Percentiles rank a stretch among this genome's conserved stretches.
Conservation (phyloP, 352 stramenopile genomes). For the Phytopythium boreale region DNA sequence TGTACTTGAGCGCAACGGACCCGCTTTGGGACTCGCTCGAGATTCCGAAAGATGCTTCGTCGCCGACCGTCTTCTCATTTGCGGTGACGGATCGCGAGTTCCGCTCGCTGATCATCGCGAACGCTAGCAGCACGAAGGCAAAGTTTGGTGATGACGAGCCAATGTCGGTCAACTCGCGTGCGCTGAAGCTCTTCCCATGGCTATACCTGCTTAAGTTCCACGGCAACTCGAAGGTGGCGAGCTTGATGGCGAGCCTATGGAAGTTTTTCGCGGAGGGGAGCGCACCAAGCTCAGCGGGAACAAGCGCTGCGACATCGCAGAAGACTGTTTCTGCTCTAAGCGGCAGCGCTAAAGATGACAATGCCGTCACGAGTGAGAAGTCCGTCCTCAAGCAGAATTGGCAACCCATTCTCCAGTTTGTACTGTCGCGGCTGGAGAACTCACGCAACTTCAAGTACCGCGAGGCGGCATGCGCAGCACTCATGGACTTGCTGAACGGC, state of each 20-base stretch:
- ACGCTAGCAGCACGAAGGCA: conserved; percentile 31
- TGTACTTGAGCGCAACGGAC: conserved; percentile 79
- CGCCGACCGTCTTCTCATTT: conserved; percentile 43
- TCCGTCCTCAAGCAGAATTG: conserved; percentile 51
- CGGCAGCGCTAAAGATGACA: neutral
- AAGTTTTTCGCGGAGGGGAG: conserved; percentile 47
- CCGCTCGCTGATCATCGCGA: conserved; percentile 36
- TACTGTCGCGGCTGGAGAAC: conserved; percentile 52
- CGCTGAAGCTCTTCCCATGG: conserved; percentile 56
- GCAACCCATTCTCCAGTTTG: conserved; percentile 49
- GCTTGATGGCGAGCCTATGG: conserved; percentile 71
- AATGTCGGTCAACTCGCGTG: neutral
- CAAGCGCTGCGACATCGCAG: neutral
- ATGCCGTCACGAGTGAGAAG: conserved; percentile 28
- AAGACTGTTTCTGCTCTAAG: neutral
- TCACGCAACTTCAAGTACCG: conserved; percentile 83
- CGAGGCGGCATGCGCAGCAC: conserved; percentile 57
- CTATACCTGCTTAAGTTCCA: conserved; percentile 79
- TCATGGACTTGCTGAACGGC: conserved; percentile 69
- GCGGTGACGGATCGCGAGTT: conserved; percentile 39
- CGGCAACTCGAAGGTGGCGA: conserved; percentile 58
- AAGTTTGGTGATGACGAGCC: conserved; percentile 53
- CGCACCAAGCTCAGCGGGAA: conserved; percentile 6
- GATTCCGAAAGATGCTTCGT: neutral
- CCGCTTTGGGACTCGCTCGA: conserved; percentile 54